Percentiles rank a stretch among this genome's conserved stretches.
phyloP scores from a whole-genome alignment of 495 filamentous ascomycete genomes.

The Neurospora cerealis region DNA sequence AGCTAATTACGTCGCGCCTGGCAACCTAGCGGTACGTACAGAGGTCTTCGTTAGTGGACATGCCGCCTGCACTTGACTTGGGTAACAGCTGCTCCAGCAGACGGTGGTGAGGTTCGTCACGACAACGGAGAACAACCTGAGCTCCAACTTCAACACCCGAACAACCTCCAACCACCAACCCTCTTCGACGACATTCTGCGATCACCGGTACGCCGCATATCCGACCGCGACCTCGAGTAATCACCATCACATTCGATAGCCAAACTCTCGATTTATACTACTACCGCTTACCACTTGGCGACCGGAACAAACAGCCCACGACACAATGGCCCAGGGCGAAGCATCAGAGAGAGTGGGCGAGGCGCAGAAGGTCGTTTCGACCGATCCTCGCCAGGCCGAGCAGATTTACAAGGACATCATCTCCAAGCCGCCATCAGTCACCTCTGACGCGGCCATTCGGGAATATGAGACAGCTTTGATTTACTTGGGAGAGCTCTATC shows the following conservation, averaged over 20 bases:
- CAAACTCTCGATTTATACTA: not conserved
- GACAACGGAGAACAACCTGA: not conserved
- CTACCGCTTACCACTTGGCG: not conserved
- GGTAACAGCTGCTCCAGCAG: not conserved
- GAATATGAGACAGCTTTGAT: conserved; percentile 82
- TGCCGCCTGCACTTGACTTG: not conserved
- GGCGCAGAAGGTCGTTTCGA: conserved; percentile 73
- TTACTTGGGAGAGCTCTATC: conserved; percentile 82
- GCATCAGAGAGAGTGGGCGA: conserved; percentile 44
- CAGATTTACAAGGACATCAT: conserved; percentile 79
- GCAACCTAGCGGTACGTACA: conserved; percentile 17
- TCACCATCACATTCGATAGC: not conserved
- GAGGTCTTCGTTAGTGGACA: not conserved
- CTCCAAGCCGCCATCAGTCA: conserved; percentile 69
- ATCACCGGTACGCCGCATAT: not conserved
- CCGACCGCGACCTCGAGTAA: not conserved
- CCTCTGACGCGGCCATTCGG: conserved; percentile 67
- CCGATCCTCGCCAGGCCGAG: conserved; percentile 71
- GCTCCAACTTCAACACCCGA: not conserved
- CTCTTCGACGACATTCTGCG: conserved; percentile 1
- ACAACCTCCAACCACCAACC: not conserved
- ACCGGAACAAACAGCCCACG: not conserved
- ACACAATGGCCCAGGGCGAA: conserved; percentile 37
- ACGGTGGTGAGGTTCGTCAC: not conserved
- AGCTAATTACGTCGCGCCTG: conserved; percentile 22